Evolutionary conservation across 495 filamentous ascomycete species (phyloP), one percentile per base, ranked within the genome.

Genomic region (Jackrogersella multiformis): DNA sequence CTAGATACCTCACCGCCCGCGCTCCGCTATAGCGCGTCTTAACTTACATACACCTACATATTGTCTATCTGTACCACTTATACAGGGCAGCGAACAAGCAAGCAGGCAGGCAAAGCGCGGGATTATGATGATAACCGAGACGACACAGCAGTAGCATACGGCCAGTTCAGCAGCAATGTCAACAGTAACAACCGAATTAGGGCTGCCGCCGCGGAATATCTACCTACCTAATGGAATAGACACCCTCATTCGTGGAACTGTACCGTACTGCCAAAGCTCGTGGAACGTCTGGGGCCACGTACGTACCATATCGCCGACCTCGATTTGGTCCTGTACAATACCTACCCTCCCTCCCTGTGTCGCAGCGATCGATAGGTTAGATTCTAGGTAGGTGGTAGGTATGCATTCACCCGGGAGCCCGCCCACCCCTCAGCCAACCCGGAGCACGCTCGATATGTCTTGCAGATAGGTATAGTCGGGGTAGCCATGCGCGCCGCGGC

Each of bases 401-500:
- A n/a, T n/a, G n/a, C n/a, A n/a, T 35, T 45, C 59, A 59, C 55
- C 41, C 54, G 54, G 66, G 49, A 60, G 49, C 55, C 3, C 41
- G 46, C 55, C 55, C 35, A 12, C 49, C 7, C 44, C 44, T 56
- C 59, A 61, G 51, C 56, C 61, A 61, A 61, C 56, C 56, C 66
- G 55, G 21, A 21, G 38, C 21, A 54, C 30, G 53, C 58, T 68
- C 59, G 52, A 64, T n/a, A n/a, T 69, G 60, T 64, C 60, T 69
- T 69, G 60, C 66, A 69, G 60, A 26, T 56, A n/a, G n/a, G n/a
- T n/a, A n/a, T 16, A 21, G 41, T 56, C 41, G 52, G 51, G 60
- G 51, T 28, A n/a, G 30, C 49, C 60, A 64, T 64, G 61, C 60
- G 60, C 66, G 61, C 60, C 66, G 61, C 60, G 61, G 66, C 39